These are phyloP conservation scores for Russula earlei DNA, from an alignment of 768 basidiomycete species.

Conservation along the genomic window DNA sequence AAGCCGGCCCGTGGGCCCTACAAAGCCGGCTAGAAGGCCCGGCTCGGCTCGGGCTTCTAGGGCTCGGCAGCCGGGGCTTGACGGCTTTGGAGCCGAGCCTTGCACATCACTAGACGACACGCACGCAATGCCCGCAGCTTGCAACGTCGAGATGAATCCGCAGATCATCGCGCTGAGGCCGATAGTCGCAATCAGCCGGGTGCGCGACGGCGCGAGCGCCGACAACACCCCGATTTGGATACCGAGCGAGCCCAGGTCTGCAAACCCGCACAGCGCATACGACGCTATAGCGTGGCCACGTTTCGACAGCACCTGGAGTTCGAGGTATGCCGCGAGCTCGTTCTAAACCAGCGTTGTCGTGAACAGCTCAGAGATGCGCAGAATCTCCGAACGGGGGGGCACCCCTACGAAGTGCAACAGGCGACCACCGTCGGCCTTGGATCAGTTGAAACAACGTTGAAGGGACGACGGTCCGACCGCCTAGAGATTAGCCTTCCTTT, in stretches of 20 bases:
- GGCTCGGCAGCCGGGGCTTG: too few species aligned
- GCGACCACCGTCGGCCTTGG: not conserved
- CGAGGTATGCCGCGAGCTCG: constrained; percentile 70
- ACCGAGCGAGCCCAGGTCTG: constrained; percentile 75
- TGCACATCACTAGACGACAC: too few species aligned
- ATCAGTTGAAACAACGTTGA: not conserved
- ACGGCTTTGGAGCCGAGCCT: too few species aligned
- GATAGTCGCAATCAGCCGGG: constrained; percentile 59
- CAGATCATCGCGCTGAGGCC: constrained; percentile 63
- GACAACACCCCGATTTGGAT: constrained; percentile 75
- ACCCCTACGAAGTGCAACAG: constrained; percentile 37
- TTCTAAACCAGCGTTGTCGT: constrained; percentile 86
- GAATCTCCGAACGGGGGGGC: constrained; percentile 71
- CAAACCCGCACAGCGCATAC: too few species aligned
- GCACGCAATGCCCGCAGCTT: constrained; percentile 51
- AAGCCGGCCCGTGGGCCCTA: too few species aligned
- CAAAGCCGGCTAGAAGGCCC: too few species aligned
- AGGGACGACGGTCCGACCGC: not conserved
- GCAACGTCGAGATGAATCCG: constrained; percentile 58
- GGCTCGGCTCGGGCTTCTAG: too few species aligned
- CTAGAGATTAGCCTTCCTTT: too few species aligned
- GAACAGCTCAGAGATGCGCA: constrained; percentile 69
- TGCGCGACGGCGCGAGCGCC: constrained; percentile 59
- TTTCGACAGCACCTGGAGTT: too few species aligned
- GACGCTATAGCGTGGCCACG: too few species aligned